Conservation (phyloP, 2,329 filamentous ascomycete genomes). For the Venturia aucupariae region DNA sequence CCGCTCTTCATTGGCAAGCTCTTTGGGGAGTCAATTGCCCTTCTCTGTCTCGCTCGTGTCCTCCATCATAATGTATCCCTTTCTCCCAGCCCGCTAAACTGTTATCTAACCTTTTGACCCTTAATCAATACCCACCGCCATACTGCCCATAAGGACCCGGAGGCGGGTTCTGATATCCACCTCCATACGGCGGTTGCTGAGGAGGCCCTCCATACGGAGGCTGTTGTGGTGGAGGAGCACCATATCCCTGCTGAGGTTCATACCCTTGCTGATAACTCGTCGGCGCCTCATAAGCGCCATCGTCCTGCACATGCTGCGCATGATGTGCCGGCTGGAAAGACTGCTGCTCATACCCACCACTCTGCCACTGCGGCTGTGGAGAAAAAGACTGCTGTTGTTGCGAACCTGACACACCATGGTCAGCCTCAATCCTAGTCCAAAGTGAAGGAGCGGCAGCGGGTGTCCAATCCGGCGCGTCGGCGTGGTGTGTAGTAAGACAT, state of each 20-base stretch:
- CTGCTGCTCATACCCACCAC: constrained; percentile 11
- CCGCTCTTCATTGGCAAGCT: neutral
- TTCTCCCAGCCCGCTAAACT: neutral
- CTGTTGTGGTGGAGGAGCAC: neutral
- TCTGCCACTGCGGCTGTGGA: constrained; percentile 7
- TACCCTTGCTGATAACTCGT: constrained; percentile 15
- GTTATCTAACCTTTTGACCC: neutral
- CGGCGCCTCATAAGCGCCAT: constrained; percentile 11
- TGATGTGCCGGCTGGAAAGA: constrained; percentile 4
- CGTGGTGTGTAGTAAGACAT: constrained; percentile 9
- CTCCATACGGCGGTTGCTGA: constrained; percentile 7
- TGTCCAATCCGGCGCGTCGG: constrained; percentile 10
- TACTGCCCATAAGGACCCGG: constrained; percentile 14
- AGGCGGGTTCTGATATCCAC: neutral
- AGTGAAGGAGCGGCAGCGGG: neutral
- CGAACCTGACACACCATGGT: neutral
- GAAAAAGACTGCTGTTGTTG: neutral
- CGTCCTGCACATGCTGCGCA: neutral
- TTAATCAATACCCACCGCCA: constrained; percentile 17
- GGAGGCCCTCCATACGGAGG: neutral
- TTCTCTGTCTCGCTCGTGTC: neutral
- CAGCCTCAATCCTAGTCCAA: constrained; percentile 3
- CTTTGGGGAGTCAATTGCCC: neutral
- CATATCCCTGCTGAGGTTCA: constrained; percentile 14
- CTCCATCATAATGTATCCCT: neutral